These are phyloP conservation scores for Chlamydomonas incerta DNA, from an alignment of 139 green algal genomes.

Conservation along the genomic window DNA sequence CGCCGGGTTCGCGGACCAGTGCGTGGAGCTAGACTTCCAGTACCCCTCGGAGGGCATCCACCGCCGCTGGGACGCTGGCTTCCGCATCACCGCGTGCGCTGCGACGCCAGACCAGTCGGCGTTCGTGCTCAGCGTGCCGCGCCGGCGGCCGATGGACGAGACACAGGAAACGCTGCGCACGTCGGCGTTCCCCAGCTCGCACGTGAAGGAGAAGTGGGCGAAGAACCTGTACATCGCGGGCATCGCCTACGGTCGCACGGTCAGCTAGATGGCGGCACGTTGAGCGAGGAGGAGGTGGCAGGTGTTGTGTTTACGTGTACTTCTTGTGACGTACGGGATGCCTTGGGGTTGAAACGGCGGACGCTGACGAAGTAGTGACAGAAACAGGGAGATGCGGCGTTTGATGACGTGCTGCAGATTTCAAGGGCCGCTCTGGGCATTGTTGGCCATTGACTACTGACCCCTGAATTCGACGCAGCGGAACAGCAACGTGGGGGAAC, in stretches of 20 bases:
- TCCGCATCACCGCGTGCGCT: constrained; percentile 96
- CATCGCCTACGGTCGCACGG: constrained; percentile 95
- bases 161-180: constrained; percentile 99
- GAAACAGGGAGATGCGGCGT: too few species aligned
- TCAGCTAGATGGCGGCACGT: constrained; percentile 9
- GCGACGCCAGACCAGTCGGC: constrained; percentile 94
- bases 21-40: constrained; percentile 99
- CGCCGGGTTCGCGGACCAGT: constrained; percentile 97
- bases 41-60: constrained; percentile 93
- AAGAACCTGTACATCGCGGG: constrained; percentile 99
- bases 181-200: constrained; percentile 91
- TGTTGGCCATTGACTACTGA: too few species aligned
- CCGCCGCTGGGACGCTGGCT: constrained; percentile 67
- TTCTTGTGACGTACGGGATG: too few species aligned
- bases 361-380: too few species aligned
- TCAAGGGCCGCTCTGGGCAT: too few species aligned
- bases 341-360: too few species aligned
- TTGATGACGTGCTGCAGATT: too few species aligned
- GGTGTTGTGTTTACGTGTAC: too few species aligned
- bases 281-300: background rate
- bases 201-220: constrained; percentile 99
- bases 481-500: too few species aligned
- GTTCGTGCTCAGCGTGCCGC: constrained; percentile 87
- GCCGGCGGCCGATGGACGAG: constrained; percentile 91
- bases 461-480: too few species aligned